These are phyloP conservation scores for Xylaria multiplex DNA, from an alignment of 2,329 filamentous ascomycete genomes.

Conservation along the genomic window DNA sequence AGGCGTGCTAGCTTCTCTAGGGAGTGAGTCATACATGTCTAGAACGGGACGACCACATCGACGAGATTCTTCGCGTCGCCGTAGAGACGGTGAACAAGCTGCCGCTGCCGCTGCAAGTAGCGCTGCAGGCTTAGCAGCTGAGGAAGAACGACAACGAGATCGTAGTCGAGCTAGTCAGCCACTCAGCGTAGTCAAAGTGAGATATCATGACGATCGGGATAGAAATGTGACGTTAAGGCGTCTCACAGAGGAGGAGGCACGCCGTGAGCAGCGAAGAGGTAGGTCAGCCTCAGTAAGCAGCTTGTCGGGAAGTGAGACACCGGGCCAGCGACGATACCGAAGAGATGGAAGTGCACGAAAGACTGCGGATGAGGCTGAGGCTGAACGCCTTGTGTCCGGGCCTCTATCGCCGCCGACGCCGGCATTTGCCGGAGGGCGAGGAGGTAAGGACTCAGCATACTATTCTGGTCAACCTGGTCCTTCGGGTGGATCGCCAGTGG, in stretches of 20 bases:
- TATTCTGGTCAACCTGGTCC: slow-evolving; percentile 64
- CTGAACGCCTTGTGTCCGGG: slow-evolving; percentile 55
- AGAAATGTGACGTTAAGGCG: slow-evolving; percentile 70
- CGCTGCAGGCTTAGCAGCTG: slow-evolving; percentile 59
- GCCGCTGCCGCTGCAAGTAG: slow-evolving; percentile 60
- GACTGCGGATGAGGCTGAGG: slow-evolving; percentile 55
- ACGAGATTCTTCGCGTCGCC: slow-evolving; percentile 58
- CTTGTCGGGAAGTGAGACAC: slow-evolving; percentile 65
- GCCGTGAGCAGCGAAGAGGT: slow-evolving; percentile 51
- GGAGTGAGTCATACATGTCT: slow-evolving; percentile 57
- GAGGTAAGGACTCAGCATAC: slow-evolving; percentile 69
- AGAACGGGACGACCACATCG: slow-evolving; percentile 54
- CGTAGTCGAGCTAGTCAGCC: slow-evolving; percentile 58
- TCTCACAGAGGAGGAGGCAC: slow-evolving; percentile 69
- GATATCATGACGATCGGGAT: slow-evolving; percentile 68
- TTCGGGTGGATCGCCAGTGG: slow-evolving; percentile 52
- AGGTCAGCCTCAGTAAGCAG: slow-evolving; percentile 65
- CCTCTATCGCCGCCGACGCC: slow-evolving; percentile 66
- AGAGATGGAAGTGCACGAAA: slow-evolving; percentile 61
- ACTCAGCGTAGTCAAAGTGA: slow-evolving; percentile 68
- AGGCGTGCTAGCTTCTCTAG: slow-evolving; percentile 53
- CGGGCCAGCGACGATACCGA: slow-evolving; percentile 61
- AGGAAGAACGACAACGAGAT: slow-evolving; percentile 56
- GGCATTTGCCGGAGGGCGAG: slow-evolving; percentile 62
- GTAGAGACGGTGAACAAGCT: slow-evolving; percentile 57